Base-by-base conservation (phyloP, 495 filamentous ascomycete species). In the Copromyces sp. region DNA sequence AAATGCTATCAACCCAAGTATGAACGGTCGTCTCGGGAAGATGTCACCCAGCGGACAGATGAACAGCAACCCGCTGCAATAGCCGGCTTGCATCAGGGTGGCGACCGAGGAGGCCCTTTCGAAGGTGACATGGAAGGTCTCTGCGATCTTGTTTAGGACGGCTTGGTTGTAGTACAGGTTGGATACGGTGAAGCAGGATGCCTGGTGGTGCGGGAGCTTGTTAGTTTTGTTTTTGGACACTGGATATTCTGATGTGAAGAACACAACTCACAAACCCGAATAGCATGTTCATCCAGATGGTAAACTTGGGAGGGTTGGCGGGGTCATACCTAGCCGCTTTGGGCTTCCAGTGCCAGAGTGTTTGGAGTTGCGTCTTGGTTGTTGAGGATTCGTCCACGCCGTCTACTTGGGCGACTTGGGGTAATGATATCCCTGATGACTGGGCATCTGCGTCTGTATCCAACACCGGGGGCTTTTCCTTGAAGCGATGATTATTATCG, bases 41-140 rank as follows among this genome's bases (percentile, higher is more conserved):
- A 95, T 81, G 77, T 96, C 93, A 0, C 92, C 93, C 17, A 94
- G 78, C 1, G 93, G 93, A 80, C 93, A 94, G 44, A 96, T 80
- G 70, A 95, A 87, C 16, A 94, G 80, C 69, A 96, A 74, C 3
- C 93, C 93, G 2, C 82, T 83, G 6, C 91, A 92, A 81, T 96
- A 96, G 5, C 93, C 93, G 5, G 91, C 91, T 77, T 96, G 93
- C 78, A 90, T 91, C 8, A 93, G 81, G 0, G 93, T 95, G 12
- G 93, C 92, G 65, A 96, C 77, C 42, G 88, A 80, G 5, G 88
- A 88, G 17, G 87, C 83, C 20, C 79, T 78, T 75, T 89, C 87
- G 68, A 89, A 85, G 17, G 81, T 84, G 45, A 92, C 89, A 70
- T 83, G 37, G 73, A 93, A 92, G 39, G 87, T 86, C 11, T 81